Evolutionary conservation across 2,329 filamentous ascomycete genomes (phyloP).

Genomic region (Fusarium sp.): DNA sequence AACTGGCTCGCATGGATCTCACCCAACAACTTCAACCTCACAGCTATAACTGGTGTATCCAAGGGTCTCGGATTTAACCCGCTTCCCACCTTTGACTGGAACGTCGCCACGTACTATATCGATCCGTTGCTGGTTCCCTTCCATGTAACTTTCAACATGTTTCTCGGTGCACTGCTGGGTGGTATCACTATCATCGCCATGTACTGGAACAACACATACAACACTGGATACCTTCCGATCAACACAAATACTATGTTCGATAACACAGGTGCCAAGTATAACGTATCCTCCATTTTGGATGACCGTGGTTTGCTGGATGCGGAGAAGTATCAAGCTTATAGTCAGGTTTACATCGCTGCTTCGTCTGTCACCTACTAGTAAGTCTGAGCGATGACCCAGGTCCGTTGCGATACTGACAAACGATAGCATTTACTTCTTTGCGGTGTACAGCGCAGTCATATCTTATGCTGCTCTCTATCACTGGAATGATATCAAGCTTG

Average conservation of each 20-base stretch:
- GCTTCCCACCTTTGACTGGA: slow-evolving; percentile 63
- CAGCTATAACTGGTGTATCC: slow-evolving; percentile 56
- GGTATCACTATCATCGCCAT: slow-evolving; percentile 55
- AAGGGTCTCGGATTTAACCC: slow-evolving; percentile 60
- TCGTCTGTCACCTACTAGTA: slow-evolving; percentile 38
- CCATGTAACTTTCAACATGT: slow-evolving; percentile 52
- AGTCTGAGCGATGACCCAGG: rapidly evolving
- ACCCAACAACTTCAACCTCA: slow-evolving; percentile 55
- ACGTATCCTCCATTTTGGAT: slow-evolving; percentile 57
- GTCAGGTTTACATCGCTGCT: slow-evolving; percentile 47
- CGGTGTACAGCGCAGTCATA: slow-evolving; percentile 48
- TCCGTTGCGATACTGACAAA: background rate
- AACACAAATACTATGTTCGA: slow-evolving; percentile 60
- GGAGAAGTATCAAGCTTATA: slow-evolving; percentile 51
- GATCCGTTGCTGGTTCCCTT: slow-evolving; percentile 50
- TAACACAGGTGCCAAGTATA: slow-evolving; percentile 55
- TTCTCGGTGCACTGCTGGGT: slow-evolving; percentile 49
- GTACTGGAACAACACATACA: slow-evolving; percentile 57
- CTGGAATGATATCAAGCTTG: slow-evolving; percentile 49
- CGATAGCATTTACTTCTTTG: slow-evolving; percentile 35
- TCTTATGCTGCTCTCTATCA: slow-evolving; percentile 52
- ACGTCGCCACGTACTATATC: slow-evolving; percentile 43
- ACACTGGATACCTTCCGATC: slow-evolving; percentile 59
- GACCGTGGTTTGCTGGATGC: slow-evolving; percentile 47
- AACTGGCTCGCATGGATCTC: slow-evolving; percentile 68